A percentile compares a stretch with the other conserved stretches of the same genome.
phyloP scores from a whole-genome alignment of 192 early-diverging fungal genomes.

The Glomus cerebriforme region DNA sequence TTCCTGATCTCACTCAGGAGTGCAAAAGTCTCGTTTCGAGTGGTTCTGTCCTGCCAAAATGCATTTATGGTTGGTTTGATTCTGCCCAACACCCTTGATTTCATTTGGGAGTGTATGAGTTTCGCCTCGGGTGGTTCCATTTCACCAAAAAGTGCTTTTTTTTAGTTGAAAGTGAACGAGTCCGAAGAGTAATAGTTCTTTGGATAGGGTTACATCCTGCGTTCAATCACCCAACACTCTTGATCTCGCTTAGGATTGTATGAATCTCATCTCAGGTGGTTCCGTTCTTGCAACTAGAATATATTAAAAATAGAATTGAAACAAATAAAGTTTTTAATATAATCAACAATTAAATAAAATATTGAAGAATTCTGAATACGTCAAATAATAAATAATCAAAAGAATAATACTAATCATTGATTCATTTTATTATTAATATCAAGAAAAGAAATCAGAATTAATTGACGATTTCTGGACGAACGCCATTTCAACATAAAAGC shows the following conservation, averaged over 20 bases:
- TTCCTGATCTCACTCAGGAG: background rate
- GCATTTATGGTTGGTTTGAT: conserved; percentile 10
- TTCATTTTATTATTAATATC: conserved; percentile 10
- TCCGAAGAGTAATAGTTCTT: conserved; percentile 11
- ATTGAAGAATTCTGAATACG: background rate
- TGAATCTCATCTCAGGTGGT: conserved; percentile 19
- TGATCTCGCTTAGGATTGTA: background rate
- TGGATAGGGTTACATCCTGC: conserved; percentile 14
- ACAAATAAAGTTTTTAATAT: background rate
- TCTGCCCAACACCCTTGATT: conserved; percentile 22
- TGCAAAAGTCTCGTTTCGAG: conserved; percentile 16
- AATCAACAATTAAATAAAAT: conserved; percentile 6
- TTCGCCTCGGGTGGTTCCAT: conserved; percentile 9
- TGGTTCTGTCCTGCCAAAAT: conserved; percentile 16
- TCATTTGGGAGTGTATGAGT: conserved; percentile 18
- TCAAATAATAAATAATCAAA: conserved; percentile 1
- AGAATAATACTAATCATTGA: background rate
- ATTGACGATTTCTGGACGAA: conserved; percentile 2
- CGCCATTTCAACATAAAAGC: background rate
- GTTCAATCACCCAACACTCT: conserved; percentile 24
- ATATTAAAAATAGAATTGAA: conserved; percentile 15
- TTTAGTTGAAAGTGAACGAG: background rate
- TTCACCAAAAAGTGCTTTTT: conserved; percentile 2
- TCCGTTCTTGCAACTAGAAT: conserved; percentile 30
- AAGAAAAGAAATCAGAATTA: conserved; percentile 11